Evolutionary conservation across 768 basidiomycete species (phyloP).

Genomic region (Chiua virens): DNA sequence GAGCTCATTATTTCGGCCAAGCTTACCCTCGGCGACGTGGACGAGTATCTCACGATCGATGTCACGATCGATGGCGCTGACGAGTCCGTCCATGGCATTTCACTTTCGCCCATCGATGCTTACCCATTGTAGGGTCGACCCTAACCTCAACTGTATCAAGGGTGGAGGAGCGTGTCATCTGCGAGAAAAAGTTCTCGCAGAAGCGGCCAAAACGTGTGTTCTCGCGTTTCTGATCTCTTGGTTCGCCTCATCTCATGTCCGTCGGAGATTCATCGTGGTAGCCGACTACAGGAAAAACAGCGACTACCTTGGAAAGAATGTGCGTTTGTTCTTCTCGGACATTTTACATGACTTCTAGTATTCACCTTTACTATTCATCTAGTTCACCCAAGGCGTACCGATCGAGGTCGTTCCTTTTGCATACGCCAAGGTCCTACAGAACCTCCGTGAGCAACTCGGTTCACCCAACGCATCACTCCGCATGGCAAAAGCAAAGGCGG

Average conservation of each 20-base stretch:
- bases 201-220: conserved; percentile 80
- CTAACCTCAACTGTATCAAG: conserved; percentile 88
- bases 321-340: conserved; percentile 39
- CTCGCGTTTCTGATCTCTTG: not conserved
- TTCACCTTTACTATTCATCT: not conserved
- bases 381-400: conserved; percentile 90
- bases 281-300: conserved; percentile 97
- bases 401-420: conserved; percentile 98
- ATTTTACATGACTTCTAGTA: not conserved
- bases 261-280: conserved; percentile 70
- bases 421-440: conserved; percentile 82
- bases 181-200: conserved; percentile 96
- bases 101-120: not conserved
- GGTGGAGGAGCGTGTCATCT: conserved; percentile 96
- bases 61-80: conserved; percentile 99
- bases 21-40: conserved; percentile 82
- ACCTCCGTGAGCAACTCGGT: conserved; percentile 57
- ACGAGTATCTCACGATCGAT: conserved; percentile 86
- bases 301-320: conserved; percentile 74
- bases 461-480: conserved; percentile 76
- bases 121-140: conserved; percentile 66
- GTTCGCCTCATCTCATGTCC: conserved; percentile 48
- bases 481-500: conserved; percentile 93
- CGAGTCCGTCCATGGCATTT: conserved; percentile 64
- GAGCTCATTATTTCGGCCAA: conserved; percentile 85